phyloP scores from a whole-genome alignment of 805 yeast species.

The Saccharomycopsis javanensis region DNA sequence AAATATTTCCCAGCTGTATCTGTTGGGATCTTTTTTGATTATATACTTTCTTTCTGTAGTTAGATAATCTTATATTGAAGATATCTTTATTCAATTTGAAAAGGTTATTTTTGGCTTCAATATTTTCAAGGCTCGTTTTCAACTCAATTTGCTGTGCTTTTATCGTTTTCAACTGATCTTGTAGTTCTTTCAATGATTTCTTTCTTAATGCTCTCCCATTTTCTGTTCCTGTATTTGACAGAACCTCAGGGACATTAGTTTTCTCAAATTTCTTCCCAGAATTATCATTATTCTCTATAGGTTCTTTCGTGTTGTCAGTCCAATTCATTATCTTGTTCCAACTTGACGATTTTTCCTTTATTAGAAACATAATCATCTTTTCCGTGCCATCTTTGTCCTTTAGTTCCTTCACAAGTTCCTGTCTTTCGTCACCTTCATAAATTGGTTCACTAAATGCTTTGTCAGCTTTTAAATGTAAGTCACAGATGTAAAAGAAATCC shows the following conservation, averaged over 20 bases:
- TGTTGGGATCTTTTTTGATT: constrained; percentile 11
- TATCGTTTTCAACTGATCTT: not conserved
- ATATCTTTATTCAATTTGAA: constrained; percentile 13
- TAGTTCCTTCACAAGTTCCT: constrained; percentile 1
- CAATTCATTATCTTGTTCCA: constrained; percentile 10
- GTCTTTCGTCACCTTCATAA: constrained; percentile 5
- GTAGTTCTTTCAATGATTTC: constrained; percentile 8
- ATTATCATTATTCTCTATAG: not conserved
- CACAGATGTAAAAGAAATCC: constrained; percentile 48
- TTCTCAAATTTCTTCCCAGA: not conserved
- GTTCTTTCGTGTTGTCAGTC: not conserved
- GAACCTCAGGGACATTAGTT: not conserved
- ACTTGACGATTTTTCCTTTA: constrained; percentile 10
- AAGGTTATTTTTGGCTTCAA: constrained; percentile 8
- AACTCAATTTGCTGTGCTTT: not conserved
- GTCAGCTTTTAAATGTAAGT: constrained; percentile 36
- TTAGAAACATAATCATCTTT: constrained; percentile 5
- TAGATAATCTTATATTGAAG: constrained; percentile 12
- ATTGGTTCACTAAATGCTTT: constrained; percentile 20
- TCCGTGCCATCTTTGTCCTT: constrained; percentile 5
- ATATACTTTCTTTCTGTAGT: constrained; percentile 6
- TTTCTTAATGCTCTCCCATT: not conserved
- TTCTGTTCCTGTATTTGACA: not conserved
- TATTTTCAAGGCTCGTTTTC: not conserved
- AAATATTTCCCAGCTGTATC: constrained; percentile 8